Evolutionary conservation across 2,329 filamentous ascomycete species (phyloP).

Genomic region (Aureobasidium sp.): DNA sequence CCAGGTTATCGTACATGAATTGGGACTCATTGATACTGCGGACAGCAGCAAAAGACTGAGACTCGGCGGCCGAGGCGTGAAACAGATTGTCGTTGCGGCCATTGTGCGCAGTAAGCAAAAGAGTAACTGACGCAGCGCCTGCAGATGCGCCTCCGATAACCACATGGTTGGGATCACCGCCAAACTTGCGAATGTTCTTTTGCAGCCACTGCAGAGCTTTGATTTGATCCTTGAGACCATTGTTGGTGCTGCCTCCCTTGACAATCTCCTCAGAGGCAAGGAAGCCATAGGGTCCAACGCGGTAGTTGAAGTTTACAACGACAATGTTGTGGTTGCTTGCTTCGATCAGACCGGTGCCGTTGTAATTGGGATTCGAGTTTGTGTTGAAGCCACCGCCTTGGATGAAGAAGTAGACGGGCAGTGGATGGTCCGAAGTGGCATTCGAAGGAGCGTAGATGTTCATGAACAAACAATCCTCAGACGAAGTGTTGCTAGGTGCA

Average conservation of each 20-base stretch:
- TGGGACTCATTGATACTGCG: constrained; percentile 44
- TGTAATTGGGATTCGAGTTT: constrained; percentile 44
- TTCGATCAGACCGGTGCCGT: constrained; percentile 55
- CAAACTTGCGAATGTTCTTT: constrained; percentile 58
- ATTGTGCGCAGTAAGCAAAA: constrained; percentile 53
- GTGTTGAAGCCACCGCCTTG: constrained; percentile 44
- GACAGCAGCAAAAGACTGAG: constrained; percentile 46
- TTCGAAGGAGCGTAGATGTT: constrained; percentile 55
- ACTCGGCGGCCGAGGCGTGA: constrained; percentile 48
- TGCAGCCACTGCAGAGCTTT: constrained; percentile 65
- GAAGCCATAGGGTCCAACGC: constrained; percentile 68
- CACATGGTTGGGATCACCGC: constrained; percentile 61
- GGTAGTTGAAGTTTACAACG: constrained; percentile 68
- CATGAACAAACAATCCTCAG: constrained; percentile 65
- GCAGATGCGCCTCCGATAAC: constrained; percentile 63
- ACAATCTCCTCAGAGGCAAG: constrained; percentile 52
- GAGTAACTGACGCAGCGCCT: constrained; percentile 57
- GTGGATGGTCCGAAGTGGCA: constrained; percentile 42
- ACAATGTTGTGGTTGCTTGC: constrained; percentile 56
- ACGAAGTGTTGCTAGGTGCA: constrained; percentile 30
- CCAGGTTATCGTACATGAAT: constrained; percentile 47
- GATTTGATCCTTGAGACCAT: constrained; percentile 63
- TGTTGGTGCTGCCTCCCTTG: constrained; percentile 52
- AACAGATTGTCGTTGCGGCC: constrained; percentile 45
- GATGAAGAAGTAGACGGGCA: constrained; percentile 60